Conservation (phyloP, 2,329 filamentous ascomycete species). For the Cladosporium velox region DNA sequence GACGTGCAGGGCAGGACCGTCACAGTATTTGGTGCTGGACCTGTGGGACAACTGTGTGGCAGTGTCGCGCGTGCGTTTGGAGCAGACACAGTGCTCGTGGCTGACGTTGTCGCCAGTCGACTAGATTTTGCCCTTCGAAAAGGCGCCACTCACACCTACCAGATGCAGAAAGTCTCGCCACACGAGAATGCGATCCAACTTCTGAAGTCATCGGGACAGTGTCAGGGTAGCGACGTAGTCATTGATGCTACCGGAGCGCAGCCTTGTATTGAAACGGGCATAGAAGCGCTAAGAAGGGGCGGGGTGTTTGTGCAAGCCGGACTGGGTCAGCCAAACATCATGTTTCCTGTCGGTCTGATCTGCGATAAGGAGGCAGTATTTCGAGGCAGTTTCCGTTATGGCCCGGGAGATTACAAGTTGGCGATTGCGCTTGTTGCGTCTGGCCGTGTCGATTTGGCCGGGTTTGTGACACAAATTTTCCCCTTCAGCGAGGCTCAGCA, state of each 20-base stretch:
- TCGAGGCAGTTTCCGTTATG: conserved; percentile 63
- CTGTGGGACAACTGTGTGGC: conserved; percentile 61
- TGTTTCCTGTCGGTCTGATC: conserved; percentile 84
- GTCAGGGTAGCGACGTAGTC: conserved; percentile 68
- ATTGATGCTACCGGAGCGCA: conserved; percentile 81
- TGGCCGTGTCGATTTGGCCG: conserved; percentile 71
- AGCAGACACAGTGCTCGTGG: conserved; percentile 48
- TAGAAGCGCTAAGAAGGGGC: conserved; percentile 69
- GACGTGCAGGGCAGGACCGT: conserved; percentile 36
- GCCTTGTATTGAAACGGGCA: conserved; percentile 71
- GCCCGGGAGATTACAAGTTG: conserved; percentile 71
- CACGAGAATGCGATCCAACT: conserved; percentile 27
- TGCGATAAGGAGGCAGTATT: conserved; percentile 84
- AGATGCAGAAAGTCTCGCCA: conserved; percentile 35
- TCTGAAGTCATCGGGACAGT: conserved; percentile 24
- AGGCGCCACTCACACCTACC: conserved; percentile 35
- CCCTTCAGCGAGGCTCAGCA: conserved; percentile 77
- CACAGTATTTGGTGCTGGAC: conserved; percentile 61
- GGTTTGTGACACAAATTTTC: conserved; percentile 73
- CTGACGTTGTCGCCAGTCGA: conserved; percentile 50
- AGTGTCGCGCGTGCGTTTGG: conserved; percentile 61
- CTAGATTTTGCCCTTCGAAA: conserved; percentile 58
- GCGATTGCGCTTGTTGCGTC: conserved; percentile 73
- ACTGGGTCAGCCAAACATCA: conserved; percentile 83
- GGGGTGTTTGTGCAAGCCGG: conserved; percentile 80